Base-by-base conservation (phyloP, 208 protist genomes). In the Zelonia costaricensis region DNA sequence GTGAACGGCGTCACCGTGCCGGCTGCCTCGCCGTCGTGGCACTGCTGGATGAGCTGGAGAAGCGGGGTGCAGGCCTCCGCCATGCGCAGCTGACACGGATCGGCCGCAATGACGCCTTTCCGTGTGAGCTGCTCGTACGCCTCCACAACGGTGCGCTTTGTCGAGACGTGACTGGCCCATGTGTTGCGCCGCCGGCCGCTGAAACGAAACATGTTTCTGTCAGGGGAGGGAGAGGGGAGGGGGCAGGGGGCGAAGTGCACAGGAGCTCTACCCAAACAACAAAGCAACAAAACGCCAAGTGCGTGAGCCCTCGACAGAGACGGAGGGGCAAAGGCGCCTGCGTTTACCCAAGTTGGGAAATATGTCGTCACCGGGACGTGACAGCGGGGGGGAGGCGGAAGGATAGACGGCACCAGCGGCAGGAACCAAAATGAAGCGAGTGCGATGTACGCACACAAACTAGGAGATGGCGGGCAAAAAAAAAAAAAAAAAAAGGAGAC, bases 31-130 rank as follows among this genome's bases (percentile, higher is more conserved):
- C 60, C 65, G 3, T 46, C 33, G 51, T 65, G 30, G 22, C 65
- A 59, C 43, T 65, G 69, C 30, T 77, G 64, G 30, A 91, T 80
- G 28, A 69, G 40, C 0, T 69, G 49, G 8, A 90, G 28, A 1
- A 94, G 69, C 13, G 83, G 72, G 5, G 75, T 84, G 60, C 88
- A 94, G 9, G 83, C 78, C 31, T 86, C 75, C 0, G 81, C 77
- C 78, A 94, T 88, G n/a, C 15, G 9, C 7, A 65, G 70, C 46
- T 94, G 88, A 2, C 59, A 31, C 8, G 74, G 43, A 52, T 94
- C 74, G 46, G 67, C 27, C 10, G 51, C 63, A 30, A 94, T 71
- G 12, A 82, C 76, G 10, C 77, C 80, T 63, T 91, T 91, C n/a
- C 68, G 54, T 0, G 85, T 73, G 1, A 94, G 80, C 25, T 78